A percentile compares a stretch with the other conserved stretches of the same genome.
Evolutionary conservation across 805 yeast species (phyloP).

Genomic region (Yamadazyma nakazawae): DNA sequence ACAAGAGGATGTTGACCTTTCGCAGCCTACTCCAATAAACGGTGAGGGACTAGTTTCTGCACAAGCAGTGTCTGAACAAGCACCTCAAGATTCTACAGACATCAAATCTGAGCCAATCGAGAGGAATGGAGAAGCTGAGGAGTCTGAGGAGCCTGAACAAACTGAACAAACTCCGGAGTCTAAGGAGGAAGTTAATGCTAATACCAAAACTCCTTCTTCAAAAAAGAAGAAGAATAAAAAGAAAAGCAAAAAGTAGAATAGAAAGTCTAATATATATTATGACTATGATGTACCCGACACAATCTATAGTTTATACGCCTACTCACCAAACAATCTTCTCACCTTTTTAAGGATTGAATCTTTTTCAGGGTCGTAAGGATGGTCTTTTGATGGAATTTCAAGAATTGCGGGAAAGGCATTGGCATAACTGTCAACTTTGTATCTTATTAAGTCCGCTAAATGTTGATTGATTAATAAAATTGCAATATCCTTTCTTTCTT

Average conservation of each 20-base stretch:
- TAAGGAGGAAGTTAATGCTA: slow-evolving; percentile 26
- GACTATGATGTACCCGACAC: slow-evolving; percentile 2
- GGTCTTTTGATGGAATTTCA: slow-evolving; percentile 97
- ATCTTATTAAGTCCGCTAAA: slow-evolving; percentile 85
- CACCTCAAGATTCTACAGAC: neutral
- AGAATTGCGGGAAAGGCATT: slow-evolving; percentile 94
- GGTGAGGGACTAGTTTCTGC: neutral
- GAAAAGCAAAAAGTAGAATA: slow-evolving; percentile 11
- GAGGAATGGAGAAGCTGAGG: neutral
- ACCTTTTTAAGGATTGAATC: slow-evolving; percentile 94
- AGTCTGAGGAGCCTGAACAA: neutral
- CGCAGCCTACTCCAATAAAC: too few relatives aligned
- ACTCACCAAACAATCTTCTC: slow-evolving; percentile 92
- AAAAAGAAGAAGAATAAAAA: slow-evolving; percentile 23
- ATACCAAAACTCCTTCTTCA: slow-evolving; percentile 7
- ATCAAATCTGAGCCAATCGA: slow-evolving; percentile 1
- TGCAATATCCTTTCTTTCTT: slow-evolving; percentile 81
- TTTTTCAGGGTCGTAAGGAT: slow-evolving; percentile 98
- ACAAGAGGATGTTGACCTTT: too few relatives aligned
- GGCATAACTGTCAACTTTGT: slow-evolving; percentile 75
- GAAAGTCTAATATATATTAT: slow-evolving; percentile 10
- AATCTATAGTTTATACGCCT: slow-evolving; percentile 11
- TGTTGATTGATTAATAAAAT: slow-evolving; percentile 91
- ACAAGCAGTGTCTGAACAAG: slow-evolving; percentile 1
- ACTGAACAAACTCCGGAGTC: neutral